Conservation (phyloP, 192 early-diverging fungal genomes). For the Linderina pennispora region DNA sequence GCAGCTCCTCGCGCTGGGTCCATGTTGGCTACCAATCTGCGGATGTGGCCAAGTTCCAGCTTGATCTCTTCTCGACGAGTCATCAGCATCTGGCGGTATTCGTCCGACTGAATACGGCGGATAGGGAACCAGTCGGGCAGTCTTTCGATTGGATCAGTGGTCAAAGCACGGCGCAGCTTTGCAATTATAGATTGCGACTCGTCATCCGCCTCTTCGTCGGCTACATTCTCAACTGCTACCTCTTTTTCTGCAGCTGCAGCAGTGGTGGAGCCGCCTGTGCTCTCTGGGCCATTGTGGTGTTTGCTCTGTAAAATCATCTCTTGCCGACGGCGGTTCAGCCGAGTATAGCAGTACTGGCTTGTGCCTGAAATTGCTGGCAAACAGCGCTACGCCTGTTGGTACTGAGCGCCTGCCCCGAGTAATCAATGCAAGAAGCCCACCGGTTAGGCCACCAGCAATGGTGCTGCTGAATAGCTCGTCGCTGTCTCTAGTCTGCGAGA, state of each 20-base stretch:
- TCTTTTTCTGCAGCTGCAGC: too few species aligned
- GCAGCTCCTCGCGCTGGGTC: conserved; percentile 9
- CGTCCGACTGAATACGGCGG: conserved; percentile 52
- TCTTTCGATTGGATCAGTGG: conserved; percentile 33
- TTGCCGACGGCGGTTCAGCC: conserved; percentile 48
- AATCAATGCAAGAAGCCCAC: conserved; percentile 50
- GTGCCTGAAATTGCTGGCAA: conserved; percentile 46
- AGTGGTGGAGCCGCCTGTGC: too few species aligned
- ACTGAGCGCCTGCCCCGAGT: conserved; percentile 48
- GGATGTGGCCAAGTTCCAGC: conserved; percentile 11
- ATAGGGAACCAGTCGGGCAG: conserved; percentile 59
- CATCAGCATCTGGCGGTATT: conserved; percentile 54
- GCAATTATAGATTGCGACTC: conserved; percentile 11
- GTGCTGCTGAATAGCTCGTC: conserved; percentile 61
- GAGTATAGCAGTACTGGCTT: conserved; percentile 44
- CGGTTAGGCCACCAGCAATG: conserved; percentile 53
- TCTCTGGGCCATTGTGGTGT: too few species aligned
- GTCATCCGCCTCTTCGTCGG: conserved; percentile 8
- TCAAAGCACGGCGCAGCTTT: conserved; percentile 8
- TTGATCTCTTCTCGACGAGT: conserved; percentile 12
- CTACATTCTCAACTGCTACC: too few species aligned
- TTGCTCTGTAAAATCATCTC: conserved; percentile 41
- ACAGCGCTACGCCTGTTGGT: conserved; percentile 51
- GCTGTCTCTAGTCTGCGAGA: conserved; percentile 52
- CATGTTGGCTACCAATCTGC: conserved; percentile 14